phyloP scores from a whole-genome alignment of 1,284 basidiomycete genomes.

The Papiliotrema terrestris region DNA sequence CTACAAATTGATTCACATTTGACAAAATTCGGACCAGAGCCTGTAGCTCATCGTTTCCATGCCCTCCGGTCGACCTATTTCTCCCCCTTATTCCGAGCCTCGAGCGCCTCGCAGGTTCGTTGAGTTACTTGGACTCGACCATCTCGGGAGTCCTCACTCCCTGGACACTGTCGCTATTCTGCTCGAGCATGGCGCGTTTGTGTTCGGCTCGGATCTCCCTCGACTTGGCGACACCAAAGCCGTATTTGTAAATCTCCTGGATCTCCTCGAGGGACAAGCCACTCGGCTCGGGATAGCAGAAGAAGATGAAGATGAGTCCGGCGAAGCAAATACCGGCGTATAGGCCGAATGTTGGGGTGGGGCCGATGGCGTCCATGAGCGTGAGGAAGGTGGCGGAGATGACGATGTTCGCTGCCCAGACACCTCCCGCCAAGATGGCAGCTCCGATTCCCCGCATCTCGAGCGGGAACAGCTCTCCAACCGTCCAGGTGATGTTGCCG shows the following conservation, averaged over 20 bases:
- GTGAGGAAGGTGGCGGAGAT: constrained; percentile 75
- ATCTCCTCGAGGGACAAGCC: constrained; percentile 49
- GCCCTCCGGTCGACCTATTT: no score
- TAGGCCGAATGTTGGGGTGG: constrained; percentile 41
- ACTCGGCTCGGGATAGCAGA: constrained; percentile 48
- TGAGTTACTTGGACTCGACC: not conserved
- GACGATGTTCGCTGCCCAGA: constrained; percentile 60
- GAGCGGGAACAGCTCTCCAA: constrained; percentile 42
- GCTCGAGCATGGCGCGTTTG: constrained; percentile 8
- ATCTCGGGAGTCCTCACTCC: not conserved
- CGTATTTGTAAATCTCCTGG: constrained; percentile 40
- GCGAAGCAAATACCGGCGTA: constrained; percentile 44
- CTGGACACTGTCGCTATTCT: not conserved
- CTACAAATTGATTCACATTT: no score
- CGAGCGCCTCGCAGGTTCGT: no score
- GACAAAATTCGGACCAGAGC: no score
- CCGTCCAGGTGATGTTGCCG: constrained; percentile 53
- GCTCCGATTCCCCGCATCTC: constrained; percentile 44
- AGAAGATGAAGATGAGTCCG: constrained; percentile 44
- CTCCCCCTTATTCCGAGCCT: no score
- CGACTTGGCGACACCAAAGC: constrained; percentile 45
- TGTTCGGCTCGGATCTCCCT: constrained; percentile 39
- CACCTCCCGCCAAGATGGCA: constrained; percentile 38
- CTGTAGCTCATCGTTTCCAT: no score
- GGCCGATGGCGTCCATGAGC: constrained; percentile 64